Evolutionary conservation across 2,329 filamentous ascomycete genomes (phyloP).

Genomic region (Hortaea sp.): DNA sequence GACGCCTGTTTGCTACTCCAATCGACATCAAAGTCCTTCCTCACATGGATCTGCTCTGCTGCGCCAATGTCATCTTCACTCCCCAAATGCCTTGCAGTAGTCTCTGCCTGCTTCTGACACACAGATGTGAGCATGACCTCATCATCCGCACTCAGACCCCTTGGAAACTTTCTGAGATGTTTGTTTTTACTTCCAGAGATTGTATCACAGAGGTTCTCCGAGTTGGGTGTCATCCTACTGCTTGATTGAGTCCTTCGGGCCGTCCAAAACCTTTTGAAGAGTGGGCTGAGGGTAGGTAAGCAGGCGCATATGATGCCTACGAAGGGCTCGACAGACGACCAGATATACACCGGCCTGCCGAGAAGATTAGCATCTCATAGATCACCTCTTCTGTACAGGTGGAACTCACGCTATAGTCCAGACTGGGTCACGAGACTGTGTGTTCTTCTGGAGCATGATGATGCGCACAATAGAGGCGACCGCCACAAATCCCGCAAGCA

Average conservation of each 20-base stretch:
- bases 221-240: neutral
- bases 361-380: neutral
- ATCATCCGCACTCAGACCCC: conserved; percentile 1
- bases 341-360: conserved; percentile 5
- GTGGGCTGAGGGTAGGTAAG: conserved; percentile 6
- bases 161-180: neutral
- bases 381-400: neutral
- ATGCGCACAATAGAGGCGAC: conserved; percentile 4
- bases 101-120: neutral
- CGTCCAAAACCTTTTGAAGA: conserved; percentile 3
- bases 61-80: neutral
- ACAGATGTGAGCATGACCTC: conserved; percentile 2
- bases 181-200: neutral
- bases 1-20: conserved; percentile 3
- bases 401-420: neutral
- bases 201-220: neutral
- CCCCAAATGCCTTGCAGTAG: neutral
- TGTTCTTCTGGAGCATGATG: conserved; percentile 3
- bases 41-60: neutral
- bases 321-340: conserved; percentile 6
- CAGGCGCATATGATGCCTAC: conserved; percentile 6
- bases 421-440: conserved; percentile 1
- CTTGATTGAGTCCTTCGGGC: neutral
- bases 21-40: conserved; percentile 4
- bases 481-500: conserved; percentile 2